These are phyloP conservation scores for Aspergillus phoenicis DNA, from an alignment of 2,329 filamentous ascomycete species.

Conservation along the genomic window DNA sequence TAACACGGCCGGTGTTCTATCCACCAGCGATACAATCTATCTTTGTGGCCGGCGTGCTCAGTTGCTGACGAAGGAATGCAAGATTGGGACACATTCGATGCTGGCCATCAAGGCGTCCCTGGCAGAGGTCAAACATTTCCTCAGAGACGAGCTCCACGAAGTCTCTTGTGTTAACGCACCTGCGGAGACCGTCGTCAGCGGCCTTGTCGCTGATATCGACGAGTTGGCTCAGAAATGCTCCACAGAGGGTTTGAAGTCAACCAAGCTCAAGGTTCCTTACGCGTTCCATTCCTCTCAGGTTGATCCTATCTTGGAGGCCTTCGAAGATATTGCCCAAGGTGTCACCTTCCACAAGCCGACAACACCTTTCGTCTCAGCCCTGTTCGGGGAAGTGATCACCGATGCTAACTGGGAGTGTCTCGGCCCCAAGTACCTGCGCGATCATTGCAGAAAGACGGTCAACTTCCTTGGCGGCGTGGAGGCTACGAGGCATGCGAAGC, in stretches of 20 bases:
- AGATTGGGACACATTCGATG: slow-evolving; percentile 49
- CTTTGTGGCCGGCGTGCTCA: slow-evolving; percentile 47
- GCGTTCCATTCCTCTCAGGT: slow-evolving; percentile 53
- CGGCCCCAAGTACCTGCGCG: slow-evolving; percentile 42
- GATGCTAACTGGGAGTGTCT: slow-evolving; percentile 61
- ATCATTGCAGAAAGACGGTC: slow-evolving; percentile 49
- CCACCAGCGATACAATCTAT: slow-evolving; percentile 53
- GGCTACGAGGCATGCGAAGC: slow-evolving; percentile 29
- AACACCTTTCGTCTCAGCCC: slow-evolving; percentile 50
- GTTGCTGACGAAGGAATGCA: slow-evolving; percentile 44
- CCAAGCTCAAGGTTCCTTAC: slow-evolving; percentile 48
- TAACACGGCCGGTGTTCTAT: slow-evolving; percentile 39
- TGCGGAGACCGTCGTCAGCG: slow-evolving; percentile 48
- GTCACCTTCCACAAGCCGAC: slow-evolving; percentile 44
- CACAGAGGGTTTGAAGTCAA: slow-evolving; percentile 43
- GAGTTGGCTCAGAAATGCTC: slow-evolving; percentile 38
- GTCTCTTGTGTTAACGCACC: slow-evolving; percentile 49
- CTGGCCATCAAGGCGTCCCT: slow-evolving; percentile 46
- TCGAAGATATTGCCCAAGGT: slow-evolving; percentile 41
- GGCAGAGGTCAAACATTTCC: slow-evolving; percentile 57
- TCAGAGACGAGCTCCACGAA: slow-evolving; percentile 43
- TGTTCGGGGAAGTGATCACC: slow-evolving; percentile 47
- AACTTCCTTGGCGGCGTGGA: slow-evolving; percentile 49
- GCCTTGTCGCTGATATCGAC: slow-evolving; percentile 40
- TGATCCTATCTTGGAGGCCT: slow-evolving; percentile 48